phyloP scores from a whole-genome alignment of 768 basidiomycete genomes.

The Amanita exitialis region DNA sequence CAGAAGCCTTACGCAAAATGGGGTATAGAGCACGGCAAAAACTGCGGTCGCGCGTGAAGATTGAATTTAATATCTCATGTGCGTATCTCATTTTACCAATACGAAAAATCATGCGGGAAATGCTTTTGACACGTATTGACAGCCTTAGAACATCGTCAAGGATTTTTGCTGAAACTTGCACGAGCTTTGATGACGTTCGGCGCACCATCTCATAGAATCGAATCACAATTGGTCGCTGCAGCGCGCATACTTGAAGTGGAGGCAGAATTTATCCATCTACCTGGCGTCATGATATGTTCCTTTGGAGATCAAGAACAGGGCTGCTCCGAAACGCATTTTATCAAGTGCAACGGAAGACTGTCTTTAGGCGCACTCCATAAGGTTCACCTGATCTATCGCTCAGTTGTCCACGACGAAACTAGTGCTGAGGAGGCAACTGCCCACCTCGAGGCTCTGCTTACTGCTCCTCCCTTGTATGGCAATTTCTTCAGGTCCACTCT shows the following conservation, averaged over 20 bases:
- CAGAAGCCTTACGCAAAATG: slow-evolving; percentile 51
- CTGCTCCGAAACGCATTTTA: slow-evolving; percentile 81
- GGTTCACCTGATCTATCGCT: slow-evolving; percentile 77
- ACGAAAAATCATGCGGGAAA: neutral
- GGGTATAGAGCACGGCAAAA: slow-evolving; percentile 60
- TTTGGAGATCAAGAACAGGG: slow-evolving; percentile 89
- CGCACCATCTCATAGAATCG: slow-evolving; percentile 88
- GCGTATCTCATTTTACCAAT: slow-evolving; percentile 10
- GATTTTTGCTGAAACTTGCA: slow-evolving; percentile 80
- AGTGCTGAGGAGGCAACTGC: slow-evolving; percentile 69
- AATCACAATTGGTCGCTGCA: slow-evolving; percentile 83
- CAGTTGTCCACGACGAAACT: slow-evolving; percentile 87
- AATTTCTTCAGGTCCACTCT: slow-evolving; percentile 51
- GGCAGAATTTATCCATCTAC: slow-evolving; percentile 85
- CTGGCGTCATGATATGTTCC: slow-evolving; percentile 73
- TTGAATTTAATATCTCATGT: slow-evolving; percentile 73
- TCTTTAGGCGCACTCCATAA: slow-evolving; percentile 79
- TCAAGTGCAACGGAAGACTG: slow-evolving; percentile 69
- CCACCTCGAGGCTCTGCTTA: slow-evolving; percentile 53
- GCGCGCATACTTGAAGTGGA: slow-evolving; percentile 85
- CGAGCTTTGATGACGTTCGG: slow-evolving; percentile 86
- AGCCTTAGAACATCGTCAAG: slow-evolving; percentile 77
- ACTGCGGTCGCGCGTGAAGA: slow-evolving; percentile 50
- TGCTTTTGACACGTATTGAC: slow-evolving; percentile 4
- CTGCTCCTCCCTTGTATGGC: slow-evolving; percentile 55